Evolutionary conservation across 768 basidiomycete species (phyloP).

Genomic region (Rhodocollybia butyracea): DNA sequence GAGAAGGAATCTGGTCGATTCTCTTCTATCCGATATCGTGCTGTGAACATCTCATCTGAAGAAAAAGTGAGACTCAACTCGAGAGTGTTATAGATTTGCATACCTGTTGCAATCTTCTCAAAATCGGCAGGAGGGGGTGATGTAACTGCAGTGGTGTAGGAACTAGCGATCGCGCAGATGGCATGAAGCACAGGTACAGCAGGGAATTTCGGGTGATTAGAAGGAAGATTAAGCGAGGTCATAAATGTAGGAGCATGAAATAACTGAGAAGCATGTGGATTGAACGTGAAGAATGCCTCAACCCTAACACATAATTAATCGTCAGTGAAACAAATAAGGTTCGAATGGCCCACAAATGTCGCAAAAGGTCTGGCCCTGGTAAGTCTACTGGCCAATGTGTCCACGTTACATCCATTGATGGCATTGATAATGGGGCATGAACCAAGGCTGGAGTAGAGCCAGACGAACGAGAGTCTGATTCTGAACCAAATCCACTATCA

Average conservation of each 20-base stretch:
- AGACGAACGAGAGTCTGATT: constrained; percentile 4
- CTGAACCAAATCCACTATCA: constrained; percentile 5
- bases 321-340: neutral
- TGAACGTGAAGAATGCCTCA: constrained; percentile 76
- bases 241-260: constrained; percentile 69
- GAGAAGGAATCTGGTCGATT: constrained; percentile 58
- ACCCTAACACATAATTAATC: constrained; percentile 37
- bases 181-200: constrained; percentile 71
- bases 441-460: constrained; percentile 4
- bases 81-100: constrained; percentile 10
- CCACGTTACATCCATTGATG: constrained; percentile 37
- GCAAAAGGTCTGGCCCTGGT: constrained; percentile 58
- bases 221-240: constrained; percentile 58
- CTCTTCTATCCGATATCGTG: constrained; percentile 41
- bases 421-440: neutral
- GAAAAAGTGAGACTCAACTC: constrained; percentile 7
- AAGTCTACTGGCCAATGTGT: constrained; percentile 61
- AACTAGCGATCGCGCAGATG: constrained; percentile 78
- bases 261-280: constrained; percentile 69
- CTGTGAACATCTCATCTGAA: constrained; percentile 53
- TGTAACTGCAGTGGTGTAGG: constrained; percentile 68
- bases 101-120: constrained; percentile 45
- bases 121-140: constrained; percentile 53
- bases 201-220: constrained; percentile 73
- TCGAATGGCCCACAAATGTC: constrained; percentile 31